Percentiles rank a stretch among this genome's conserved stretches.
phyloP scores from a whole-genome alignment of 768 basidiomycete species.

The Russula griseocarnosa region DNA sequence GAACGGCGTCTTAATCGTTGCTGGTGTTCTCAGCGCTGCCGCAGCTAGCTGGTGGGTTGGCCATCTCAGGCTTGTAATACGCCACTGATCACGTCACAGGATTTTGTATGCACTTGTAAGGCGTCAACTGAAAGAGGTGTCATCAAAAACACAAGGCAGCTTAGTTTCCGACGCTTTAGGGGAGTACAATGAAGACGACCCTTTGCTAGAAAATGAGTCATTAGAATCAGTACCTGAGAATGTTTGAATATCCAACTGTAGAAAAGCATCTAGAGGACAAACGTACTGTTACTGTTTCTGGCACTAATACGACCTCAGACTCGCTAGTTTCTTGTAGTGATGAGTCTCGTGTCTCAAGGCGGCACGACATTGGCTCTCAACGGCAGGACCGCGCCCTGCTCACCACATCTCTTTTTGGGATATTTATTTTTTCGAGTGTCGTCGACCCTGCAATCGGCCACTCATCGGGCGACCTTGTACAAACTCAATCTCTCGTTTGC shows the following conservation, averaged over 20 bases:
- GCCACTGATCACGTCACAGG: constrained; percentile 40
- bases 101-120: constrained; percentile 62
- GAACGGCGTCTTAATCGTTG: constrained; percentile 55
- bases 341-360: background rate
- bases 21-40: constrained; percentile 55
- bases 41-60: constrained; percentile 61
- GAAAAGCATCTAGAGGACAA: background rate
- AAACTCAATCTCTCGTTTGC: constrained; percentile 52
- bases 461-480: constrained; percentile 32
- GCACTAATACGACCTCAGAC: background rate
- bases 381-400: background rate
- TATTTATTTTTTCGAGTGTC: constrained; percentile 32
- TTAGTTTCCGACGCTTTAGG: constrained; percentile 58
- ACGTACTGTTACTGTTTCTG: background rate
- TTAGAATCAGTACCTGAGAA: constrained; percentile 30
- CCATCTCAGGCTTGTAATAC: background rate
- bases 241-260: background rate
- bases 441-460: constrained; percentile 22
- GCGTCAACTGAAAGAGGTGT: constrained; percentile 46
- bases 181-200: constrained; percentile 56
- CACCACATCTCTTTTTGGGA: constrained; percentile 30
- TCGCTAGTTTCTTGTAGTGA: background rate
- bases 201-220: constrained; percentile 42
- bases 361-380: background rate
- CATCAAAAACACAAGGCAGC: constrained; percentile 49